Conservation (phyloP, 179 eudicot species). For the Actinidia arguta region DNA sequence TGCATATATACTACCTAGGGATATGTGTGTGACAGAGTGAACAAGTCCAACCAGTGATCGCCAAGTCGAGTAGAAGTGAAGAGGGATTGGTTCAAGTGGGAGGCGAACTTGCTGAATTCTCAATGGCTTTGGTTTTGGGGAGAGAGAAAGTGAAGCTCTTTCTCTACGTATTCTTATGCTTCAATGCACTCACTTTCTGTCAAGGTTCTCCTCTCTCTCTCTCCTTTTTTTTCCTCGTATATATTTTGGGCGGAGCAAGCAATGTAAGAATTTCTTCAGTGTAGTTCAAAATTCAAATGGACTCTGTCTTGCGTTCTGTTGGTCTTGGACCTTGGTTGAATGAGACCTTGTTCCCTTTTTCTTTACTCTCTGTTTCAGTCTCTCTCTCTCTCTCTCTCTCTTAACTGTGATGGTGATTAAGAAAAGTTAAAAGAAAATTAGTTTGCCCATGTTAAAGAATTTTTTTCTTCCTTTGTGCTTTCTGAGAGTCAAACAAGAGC, state of each 20-base stretch:
- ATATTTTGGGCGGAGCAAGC: no score
- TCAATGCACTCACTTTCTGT: not conserved
- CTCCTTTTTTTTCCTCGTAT: no score
- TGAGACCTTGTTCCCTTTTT: not conserved
- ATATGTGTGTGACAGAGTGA: no score
- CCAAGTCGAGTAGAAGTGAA: slow-evolving; percentile 4
- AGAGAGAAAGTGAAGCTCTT: slow-evolving; percentile 10
- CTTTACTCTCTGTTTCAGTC: not conserved
- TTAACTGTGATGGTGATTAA: not conserved
- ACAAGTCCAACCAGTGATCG: no score
- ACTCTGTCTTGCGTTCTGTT: not conserved
- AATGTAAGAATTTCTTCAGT: no score
- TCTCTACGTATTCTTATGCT: slow-evolving; percentile 18
- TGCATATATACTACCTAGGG: no score
- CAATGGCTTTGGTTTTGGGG: slow-evolving; percentile 39
- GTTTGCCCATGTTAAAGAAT: not conserved
- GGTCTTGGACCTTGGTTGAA: not conserved
- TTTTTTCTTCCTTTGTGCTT: not conserved
- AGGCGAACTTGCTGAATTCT: slow-evolving; percentile 2
- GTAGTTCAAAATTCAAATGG: not conserved
- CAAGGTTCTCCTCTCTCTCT: not conserved
- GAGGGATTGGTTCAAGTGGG: not conserved
- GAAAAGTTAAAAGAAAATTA: not conserved
- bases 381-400: not conserved
- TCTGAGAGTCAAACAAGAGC: no score